Conservation (phyloP, 169 alveolate species). For the Plasmodium inui region DNA sequence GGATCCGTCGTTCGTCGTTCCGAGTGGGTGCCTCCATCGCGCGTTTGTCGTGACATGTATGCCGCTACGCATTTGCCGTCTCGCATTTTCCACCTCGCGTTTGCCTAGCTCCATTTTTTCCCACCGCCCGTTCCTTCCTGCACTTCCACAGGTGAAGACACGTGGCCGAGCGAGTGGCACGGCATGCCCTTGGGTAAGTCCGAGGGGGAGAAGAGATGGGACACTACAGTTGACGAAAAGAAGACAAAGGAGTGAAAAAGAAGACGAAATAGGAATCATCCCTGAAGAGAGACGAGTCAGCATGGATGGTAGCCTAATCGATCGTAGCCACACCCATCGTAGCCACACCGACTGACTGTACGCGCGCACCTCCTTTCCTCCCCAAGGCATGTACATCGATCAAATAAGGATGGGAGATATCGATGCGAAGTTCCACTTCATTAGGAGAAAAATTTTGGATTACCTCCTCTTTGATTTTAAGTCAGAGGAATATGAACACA, state of each 20-base stretch:
- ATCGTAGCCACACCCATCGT: neutral
- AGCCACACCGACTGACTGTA: neutral
- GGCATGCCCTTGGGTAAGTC: slow-evolving; percentile 55
- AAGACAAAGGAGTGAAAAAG: neutral
- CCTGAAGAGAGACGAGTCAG: neutral
- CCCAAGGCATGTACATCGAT: slow-evolving; percentile 25
- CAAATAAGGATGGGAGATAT: slow-evolving; percentile 65
- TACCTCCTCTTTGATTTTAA: slow-evolving; percentile 36
- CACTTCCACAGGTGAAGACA: slow-evolving; percentile 7
- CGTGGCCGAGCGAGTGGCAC: slow-evolving; percentile 63
- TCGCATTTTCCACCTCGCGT: neutral
- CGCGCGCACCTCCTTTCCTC: neutral
- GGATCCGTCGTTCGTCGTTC: slow-evolving; percentile 40
- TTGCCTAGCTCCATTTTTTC: neutral
- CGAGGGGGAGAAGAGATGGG: neutral
- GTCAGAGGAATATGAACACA: slow-evolving; percentile 23
- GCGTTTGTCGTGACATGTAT: too few relatives aligned
- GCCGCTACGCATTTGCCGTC: neutral
- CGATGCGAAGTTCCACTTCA: slow-evolving; percentile 47
- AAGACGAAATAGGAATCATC: neutral
- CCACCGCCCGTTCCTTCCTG: neutral
- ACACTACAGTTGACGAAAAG: neutral
- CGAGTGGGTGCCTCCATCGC: slow-evolving; percentile 17
- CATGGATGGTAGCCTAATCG: neutral
- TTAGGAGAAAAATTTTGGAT: slow-evolving; percentile 47